These are phyloP conservation scores for Phoma sp. DNA, from an alignment of 2,329 filamentous ascomycete species.

Conservation along the genomic window DNA sequence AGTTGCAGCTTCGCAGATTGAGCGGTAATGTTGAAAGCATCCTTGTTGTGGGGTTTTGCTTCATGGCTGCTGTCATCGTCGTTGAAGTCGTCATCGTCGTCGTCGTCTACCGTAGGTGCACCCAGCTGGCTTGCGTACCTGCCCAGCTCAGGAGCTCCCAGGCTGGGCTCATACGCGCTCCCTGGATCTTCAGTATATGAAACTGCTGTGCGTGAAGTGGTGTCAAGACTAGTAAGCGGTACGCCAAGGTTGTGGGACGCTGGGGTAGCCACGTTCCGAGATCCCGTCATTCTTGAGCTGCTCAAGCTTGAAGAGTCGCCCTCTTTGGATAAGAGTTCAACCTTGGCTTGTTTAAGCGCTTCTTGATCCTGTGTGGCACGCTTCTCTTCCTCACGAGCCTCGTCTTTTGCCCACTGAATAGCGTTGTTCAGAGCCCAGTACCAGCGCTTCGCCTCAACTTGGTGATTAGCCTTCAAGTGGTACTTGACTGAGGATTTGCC, in stretches of 20 bases:
- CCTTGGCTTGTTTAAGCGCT: constrained; percentile 75
- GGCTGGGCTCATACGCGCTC: constrained; percentile 64
- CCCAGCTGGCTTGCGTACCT: constrained; percentile 57
- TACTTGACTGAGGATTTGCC: constrained; percentile 99
- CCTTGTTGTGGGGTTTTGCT: constrained; percentile 75
- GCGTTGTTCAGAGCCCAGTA: constrained; percentile 99
- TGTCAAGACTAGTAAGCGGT: constrained; percentile 51
- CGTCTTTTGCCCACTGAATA: constrained; percentile 97
- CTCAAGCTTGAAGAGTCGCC: constrained; percentile 49
- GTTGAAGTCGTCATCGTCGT: constrained; percentile 74
- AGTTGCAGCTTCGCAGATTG: constrained; percentile 93
- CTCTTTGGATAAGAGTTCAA: constrained; percentile 65
- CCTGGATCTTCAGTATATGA: constrained; percentile 61
- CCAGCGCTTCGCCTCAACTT: constrained; percentile 98
- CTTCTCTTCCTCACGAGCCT: constrained; percentile 86
- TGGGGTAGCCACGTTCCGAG: constrained; percentile 39
- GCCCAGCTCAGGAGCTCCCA: constrained; percentile 60
- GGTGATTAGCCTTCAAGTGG: constrained; percentile 95
- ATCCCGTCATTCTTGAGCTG: constrained; percentile 40
- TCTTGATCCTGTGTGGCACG: constrained; percentile 77
- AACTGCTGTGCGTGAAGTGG: constrained; percentile 49
- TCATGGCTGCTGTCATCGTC: constrained; percentile 83
- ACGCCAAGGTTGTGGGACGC: constrained; percentile 55
- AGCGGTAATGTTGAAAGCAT: constrained; percentile 95
- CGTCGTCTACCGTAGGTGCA: constrained; percentile 61